Base-by-base conservation (phyloP, 305 asterid genomes). In the Caryopteris hybrid region DNA sequence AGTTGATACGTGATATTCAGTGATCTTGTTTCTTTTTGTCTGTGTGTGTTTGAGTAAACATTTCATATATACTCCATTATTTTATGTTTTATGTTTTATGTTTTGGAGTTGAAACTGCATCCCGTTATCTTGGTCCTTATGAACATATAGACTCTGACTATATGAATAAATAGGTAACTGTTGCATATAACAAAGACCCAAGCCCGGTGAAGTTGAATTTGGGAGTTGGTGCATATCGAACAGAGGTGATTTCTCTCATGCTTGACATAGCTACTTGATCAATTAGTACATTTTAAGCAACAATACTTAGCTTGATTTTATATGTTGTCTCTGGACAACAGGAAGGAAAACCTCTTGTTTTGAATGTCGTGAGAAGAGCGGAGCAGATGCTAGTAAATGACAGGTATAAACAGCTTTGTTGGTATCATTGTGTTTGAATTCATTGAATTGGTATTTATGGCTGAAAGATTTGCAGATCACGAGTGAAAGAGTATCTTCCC, bases 321-420 rank as follows among this genome's bases (percentile, higher is more conserved):
- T 69, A 33, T 42, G 14, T 68, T 53, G 16, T 64, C 14, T 25
- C 21, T 62, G 71, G 50, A 42, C 64, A 52, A 68, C 86, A 94
- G 97, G 99, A 94, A 85, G 99, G 99, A 50, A 94, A 91, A 71
- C 98, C 99, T 75, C 97, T 94, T 69, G 93, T 94, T 52, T 66
- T 94, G 79, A 91, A 88, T 81, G 99, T 94, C 61, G 99, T 91
- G 52, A 89, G 96, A 61, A 72, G 69, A 79, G 98, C 98, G 43
- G 99, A 94, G 83, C 93, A 84, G 69, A 80, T 73, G 61, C 83
- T 91, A 57, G 89, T 86, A 60, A 86, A 88, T 76, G 95, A 91
- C 81, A 79, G 88, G 99, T 94, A 72, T 17, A 13, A 2, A 31
- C 61, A n/a, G 59, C 31, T 46, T 41, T 59, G 57, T 31, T 2